Evolutionary conservation across 768 basidiomycete species (phyloP).

Genomic region (Cyathus striatus): DNA sequence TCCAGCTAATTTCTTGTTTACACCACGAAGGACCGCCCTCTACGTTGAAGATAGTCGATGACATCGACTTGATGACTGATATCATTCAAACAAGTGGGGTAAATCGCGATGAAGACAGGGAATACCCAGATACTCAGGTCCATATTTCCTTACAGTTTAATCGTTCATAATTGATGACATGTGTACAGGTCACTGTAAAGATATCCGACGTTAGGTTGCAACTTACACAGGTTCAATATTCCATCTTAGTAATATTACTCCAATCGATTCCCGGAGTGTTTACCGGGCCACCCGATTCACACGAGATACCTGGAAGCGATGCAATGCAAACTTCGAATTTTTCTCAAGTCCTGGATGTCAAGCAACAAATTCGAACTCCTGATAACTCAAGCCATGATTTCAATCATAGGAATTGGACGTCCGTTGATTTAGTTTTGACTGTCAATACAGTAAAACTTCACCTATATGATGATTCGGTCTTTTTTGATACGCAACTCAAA

Average conservation of each 20-base stretch:
- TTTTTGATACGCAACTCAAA: conserved; percentile 50
- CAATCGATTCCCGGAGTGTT: conserved; percentile 69
- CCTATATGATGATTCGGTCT: conserved; percentile 71
- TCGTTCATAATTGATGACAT: no score
- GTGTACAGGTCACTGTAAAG: conserved; percentile 68
- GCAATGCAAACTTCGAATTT: conserved; percentile 9
- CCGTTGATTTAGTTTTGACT: conserved; percentile 68
- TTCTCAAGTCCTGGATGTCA: conserved; percentile 9
- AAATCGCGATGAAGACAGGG: conserved; percentile 43
- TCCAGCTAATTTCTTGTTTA: conserved; percentile 75
- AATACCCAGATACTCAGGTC: conserved; percentile 76
- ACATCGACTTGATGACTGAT: conserved; percentile 71
- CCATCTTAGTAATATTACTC: conserved; percentile 58
- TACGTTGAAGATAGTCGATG: conserved; percentile 84
- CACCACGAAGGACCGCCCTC: conserved; percentile 41
- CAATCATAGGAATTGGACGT: conserved; percentile 48
- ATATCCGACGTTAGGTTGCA: conserved; percentile 83
- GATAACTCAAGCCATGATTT: no score
- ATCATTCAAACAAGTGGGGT: conserved; percentile 58
- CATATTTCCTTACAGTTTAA: no score
- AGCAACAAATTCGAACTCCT: conserved; percentile 22
- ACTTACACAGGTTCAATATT: conserved; percentile 82
- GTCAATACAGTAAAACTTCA: conserved; percentile 76
- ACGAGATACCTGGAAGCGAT: conserved; percentile 16
- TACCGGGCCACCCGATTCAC: conserved; percentile 38